Evolutionary conservation across 23 red algal genomes (phyloP), one percentile per base, ranked within the genome.

Genomic region (Gracilaria gracilis): DNA sequence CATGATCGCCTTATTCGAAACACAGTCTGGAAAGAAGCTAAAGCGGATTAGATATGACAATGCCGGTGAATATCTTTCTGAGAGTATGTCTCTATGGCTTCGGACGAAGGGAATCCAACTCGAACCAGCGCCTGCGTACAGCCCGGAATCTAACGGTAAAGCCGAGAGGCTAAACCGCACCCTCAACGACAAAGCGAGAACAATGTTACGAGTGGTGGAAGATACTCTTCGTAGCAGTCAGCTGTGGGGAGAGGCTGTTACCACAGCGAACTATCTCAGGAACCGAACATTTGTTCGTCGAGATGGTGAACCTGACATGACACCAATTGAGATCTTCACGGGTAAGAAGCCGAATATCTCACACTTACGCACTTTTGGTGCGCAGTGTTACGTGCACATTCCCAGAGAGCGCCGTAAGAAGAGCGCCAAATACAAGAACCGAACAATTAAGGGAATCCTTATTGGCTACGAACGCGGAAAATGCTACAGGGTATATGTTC

Each of bases 401-500:
- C 27, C 74, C 39, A 79, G 23, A 34, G 20, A 21, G n/a, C 32
- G 42, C 7, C 35, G 74, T 4, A 17, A 24, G 23, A 2, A 34
- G 24, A 24, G 39, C 27, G 39, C 13, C 16, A 79, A 79, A n/a
- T 79, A 28, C 27, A 5, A 14, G 21, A 17, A 23, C 9, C 29
- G 74, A 3, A 20, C 74, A 27, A 6, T 17, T 4, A 79, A 79
- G n/a, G 74, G 2, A 4, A 57, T 79, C 16, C 74, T 79, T 23
- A 38, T 79, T 4, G 74, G 74, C 27, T 79, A 23, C 7, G 74
- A 50, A 8, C 50, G 23, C 9, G 39, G 74, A 16, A 44, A 28
- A n/a, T 54, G 74, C 74, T 79, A 16, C 74, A 79, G 24, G 31
- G 74, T 79, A 9, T 79, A 79, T 23, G 7, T 47, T 79, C 74